phyloP scores from a whole-genome alignment of 148 eudicot species.

The Rhododendron williamsianum region DNA sequence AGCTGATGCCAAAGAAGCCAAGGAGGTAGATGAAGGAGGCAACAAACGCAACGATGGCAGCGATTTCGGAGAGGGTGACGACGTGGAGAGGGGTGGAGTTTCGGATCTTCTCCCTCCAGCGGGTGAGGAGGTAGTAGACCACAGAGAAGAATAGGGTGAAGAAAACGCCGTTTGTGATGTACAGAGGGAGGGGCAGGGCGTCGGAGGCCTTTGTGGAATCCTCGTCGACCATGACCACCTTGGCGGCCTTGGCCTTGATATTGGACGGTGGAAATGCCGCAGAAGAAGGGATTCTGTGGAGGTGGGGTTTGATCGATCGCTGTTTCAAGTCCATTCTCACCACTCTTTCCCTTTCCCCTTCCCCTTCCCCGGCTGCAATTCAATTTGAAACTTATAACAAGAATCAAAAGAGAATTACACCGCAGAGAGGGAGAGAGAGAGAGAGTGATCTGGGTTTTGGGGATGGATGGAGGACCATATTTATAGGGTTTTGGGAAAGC shows the following conservation, averaged over 20 bases:
- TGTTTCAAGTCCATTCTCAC: neutral
- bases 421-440: neutral
- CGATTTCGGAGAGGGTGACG: conserved; percentile 67
- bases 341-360: neutral
- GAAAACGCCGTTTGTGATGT: conserved; percentile 73
- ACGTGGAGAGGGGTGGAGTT: conserved; percentile 86
- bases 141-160: conserved; percentile 79
- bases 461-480: neutral
- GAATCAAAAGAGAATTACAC: neutral
- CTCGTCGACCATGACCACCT: conserved; percentile 13
- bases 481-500: neutral
- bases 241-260: neutral
- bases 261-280: neutral
- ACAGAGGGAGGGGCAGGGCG: conserved; percentile 67
- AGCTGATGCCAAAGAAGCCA: conserved; percentile 82
- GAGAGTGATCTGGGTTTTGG: neutral
- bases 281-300: neutral
- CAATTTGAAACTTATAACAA: neutral
- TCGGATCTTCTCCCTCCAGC: conserved; percentile 92
- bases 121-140: conserved; percentile 66
- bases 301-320: conserved; percentile 6
- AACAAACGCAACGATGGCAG: conserved; percentile 54
- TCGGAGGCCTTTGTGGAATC: conserved; percentile 54
- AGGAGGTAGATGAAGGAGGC: conserved; percentile 81
- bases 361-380: neutral